These are phyloP conservation scores for Malassezia sympodialis DNA, from an alignment of 1,284 basidiomycete species.

Conservation along the genomic window DNA sequence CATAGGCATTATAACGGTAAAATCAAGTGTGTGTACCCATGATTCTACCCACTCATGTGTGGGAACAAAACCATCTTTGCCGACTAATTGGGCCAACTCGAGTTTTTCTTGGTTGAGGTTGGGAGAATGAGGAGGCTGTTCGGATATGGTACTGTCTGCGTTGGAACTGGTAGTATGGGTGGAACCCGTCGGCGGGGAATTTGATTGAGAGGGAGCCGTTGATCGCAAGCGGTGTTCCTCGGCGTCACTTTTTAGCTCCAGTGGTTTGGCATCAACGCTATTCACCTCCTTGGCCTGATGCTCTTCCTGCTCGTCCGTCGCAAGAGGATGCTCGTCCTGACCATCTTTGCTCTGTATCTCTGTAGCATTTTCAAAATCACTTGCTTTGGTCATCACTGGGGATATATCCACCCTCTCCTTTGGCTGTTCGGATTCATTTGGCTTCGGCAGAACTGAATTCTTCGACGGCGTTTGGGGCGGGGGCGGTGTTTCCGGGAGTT, in stretches of 20 bases:
- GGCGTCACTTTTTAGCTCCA: background rate
- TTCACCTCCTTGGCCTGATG: background rate
- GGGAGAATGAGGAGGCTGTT: background rate
- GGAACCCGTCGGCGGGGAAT: background rate
- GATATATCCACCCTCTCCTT: background rate
- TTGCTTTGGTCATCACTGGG: background rate
- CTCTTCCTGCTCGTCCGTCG: background rate
- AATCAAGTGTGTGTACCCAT: conserved; percentile 27
- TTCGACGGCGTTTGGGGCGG: conserved; percentile 3
- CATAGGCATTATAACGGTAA: conserved; percentile 21
- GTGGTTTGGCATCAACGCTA: background rate
- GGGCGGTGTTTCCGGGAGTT: conserved; percentile 21
- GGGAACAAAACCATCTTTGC: conserved; percentile 33
- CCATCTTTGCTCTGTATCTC: background rate
- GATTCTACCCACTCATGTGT: conserved; percentile 35
- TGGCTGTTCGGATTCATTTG: background rate
- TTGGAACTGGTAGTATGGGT: background rate
- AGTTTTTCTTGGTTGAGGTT: background rate
- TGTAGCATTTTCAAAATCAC: too few relatives aligned
- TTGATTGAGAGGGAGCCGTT: background rate
- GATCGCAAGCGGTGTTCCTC: background rate
- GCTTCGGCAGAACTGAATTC: background rate
- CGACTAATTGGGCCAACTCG: conserved; percentile 26
- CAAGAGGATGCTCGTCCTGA: background rate
- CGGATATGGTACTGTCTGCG: conserved; percentile 3